A percentile compares a stretch with the other conserved stretches of the same genome.
These are phyloP conservation scores for Carex myosuroides DNA, from an alignment of 176 grass and related monocot species.

Conservation along the genomic window DNA sequence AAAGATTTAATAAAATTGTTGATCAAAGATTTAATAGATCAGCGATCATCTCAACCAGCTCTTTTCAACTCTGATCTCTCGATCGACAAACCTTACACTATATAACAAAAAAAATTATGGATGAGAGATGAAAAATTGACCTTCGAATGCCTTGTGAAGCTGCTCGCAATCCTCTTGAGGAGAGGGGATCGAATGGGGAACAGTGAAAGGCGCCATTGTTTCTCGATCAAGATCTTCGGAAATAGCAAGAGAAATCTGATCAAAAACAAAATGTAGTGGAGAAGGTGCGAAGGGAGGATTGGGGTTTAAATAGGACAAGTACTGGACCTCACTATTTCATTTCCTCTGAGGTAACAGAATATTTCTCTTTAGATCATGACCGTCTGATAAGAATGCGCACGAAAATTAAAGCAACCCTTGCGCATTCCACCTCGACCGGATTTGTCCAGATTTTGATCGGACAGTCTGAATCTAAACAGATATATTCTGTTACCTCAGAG, in stretches of 20 bases:
- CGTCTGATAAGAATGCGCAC: too few relatives aligned
- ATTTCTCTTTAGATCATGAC: accelerated
- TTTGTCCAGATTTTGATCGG: too few relatives aligned
- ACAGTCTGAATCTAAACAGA: too few relatives aligned
- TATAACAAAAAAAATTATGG: neutral
- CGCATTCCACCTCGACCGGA: too few relatives aligned
- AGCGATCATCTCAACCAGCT: neutral
- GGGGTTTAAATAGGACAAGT: neutral
- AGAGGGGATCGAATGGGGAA: constrained; percentile 48
- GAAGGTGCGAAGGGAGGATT: neutral
- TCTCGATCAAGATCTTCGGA: neutral
- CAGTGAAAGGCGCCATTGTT: constrained; percentile 62
- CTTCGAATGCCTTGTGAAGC: constrained; percentile 84
- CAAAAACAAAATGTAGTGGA: neutral
- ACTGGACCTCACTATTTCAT: neutral
- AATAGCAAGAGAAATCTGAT: neutral
- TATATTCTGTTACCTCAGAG: too few relatives aligned
- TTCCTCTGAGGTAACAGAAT: too few relatives aligned
- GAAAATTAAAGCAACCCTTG: too few relatives aligned
- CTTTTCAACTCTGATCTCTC: too few relatives aligned
- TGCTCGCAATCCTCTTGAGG: constrained; percentile 68
- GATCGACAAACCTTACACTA: too few relatives aligned
- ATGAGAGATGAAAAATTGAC: constrained; percentile 9
- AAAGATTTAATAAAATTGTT: neutral
- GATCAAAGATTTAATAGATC: neutral